Base-by-base conservation (phyloP, 495 filamentous ascomycete species). In the Symbiotaphrina buchneri region DNA sequence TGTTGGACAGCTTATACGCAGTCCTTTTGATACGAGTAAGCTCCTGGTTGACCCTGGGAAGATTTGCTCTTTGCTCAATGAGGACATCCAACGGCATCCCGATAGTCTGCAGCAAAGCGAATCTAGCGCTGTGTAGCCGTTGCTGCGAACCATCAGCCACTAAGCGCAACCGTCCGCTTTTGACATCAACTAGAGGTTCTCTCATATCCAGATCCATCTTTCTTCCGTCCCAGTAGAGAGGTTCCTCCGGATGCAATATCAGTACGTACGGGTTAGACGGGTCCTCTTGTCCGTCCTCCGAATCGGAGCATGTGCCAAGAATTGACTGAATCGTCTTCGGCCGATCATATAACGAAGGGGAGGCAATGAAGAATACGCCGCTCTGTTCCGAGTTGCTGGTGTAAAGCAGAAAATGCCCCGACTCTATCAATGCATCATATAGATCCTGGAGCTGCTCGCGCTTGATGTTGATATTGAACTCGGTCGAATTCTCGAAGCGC, bases 21-120 rank as follows among this genome's bases (percentile, higher is more conserved):
- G 82, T 85, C 48, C 81, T 87, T 47, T 91, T 90, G 41, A 95
- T 97, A 46, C 85, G 82, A 45, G 82, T 87, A 39, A 97, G 56
- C 46, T 90, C 78, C 20, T 72, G 58, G 41, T 94, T 87, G 35
- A 97, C 90, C 35, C 90, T 76, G 23, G 74, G 75, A 14, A 97
- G 62, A 44, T 93, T 95, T 16, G 90, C 90, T 37, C 85, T 65
- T 45, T 91, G 75, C 46, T 94, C 87, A 22, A 91, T 72, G 10
- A 91, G 61, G 37, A 93, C 73, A 39, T 83, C 76, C 7, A 97
- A 64, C 34, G 80, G 68, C 43, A 79, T 72, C 34, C 77, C 73
- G 19, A 80, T 74, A 10, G 65, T 58, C 18, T 84, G 76, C 6
- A 74, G 45, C 46, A 97, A 81, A 15, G 74, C 59, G 25, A 59